These are phyloP conservation scores for Rhinocladiella mackenziei DNA, from an alignment of 2,329 filamentous ascomycete genomes.

Conservation along the genomic window DNA sequence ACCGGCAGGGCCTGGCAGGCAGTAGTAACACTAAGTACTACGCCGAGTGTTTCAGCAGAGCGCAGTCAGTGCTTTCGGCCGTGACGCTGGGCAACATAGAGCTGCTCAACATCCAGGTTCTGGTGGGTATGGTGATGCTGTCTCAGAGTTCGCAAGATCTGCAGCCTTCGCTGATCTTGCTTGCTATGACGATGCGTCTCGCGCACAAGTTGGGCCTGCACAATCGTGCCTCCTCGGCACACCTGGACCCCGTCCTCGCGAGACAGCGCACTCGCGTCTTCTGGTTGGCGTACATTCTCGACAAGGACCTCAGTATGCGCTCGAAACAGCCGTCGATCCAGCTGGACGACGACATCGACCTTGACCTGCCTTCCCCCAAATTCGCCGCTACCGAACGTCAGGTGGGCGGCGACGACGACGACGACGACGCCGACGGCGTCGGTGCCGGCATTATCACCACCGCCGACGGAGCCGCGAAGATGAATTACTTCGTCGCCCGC, in stretches of 20 bases:
- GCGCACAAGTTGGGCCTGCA: constrained; percentile 21
- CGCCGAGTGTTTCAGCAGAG: constrained; percentile 30
- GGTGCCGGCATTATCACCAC: constrained; percentile 9
- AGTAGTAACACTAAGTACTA: constrained; percentile 15
- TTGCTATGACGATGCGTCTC: constrained; percentile 28
- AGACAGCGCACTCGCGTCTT: constrained; percentile 31
- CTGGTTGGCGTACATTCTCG: constrained; percentile 36
- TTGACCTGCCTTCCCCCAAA: constrained; percentile 14
- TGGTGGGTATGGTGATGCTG: constrained; percentile 33
- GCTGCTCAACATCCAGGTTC: constrained; percentile 34
- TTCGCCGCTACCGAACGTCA: constrained; percentile 3
- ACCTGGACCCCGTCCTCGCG: constrained; percentile 11
- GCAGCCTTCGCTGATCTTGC: constrained; percentile 30
- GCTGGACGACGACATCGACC: constrained; percentile 36
- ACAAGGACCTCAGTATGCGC: constrained; percentile 44
- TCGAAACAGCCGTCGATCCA: constrained; percentile 40
- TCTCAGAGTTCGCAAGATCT: constrained; percentile 31
- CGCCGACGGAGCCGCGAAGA: constrained; percentile 14
- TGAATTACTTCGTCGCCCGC: constrained; percentile 20
- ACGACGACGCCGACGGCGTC: background rate
- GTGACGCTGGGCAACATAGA: constrained; percentile 29
- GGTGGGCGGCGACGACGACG: background rate
- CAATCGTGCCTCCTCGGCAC: constrained; percentile 26
- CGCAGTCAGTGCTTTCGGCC: constrained; percentile 32
- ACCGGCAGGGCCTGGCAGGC: constrained; percentile 12